Base-by-base conservation (phyloP, 139 green algal genomes). In the Klebsormidium nitens region DNA sequence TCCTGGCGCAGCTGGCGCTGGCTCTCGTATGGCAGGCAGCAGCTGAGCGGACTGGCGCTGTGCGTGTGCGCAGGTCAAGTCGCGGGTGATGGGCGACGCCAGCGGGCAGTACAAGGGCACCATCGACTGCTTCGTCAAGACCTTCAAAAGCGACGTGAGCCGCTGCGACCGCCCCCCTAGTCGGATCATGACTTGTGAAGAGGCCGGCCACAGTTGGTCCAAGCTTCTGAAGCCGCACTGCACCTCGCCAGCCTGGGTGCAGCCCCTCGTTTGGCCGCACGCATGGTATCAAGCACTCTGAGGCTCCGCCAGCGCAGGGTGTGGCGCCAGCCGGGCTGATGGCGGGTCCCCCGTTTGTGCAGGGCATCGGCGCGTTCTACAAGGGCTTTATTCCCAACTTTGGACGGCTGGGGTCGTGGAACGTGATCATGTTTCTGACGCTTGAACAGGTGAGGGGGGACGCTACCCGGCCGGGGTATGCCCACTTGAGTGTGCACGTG, bases 381-480 rank as follows among this genome's bases (percentile, higher is more conserved):
- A 96, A 95, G 66, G 93, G 93, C 35, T 98, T 98, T 79, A 62
- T 90, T 5, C 89, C 91, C 59, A 98, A 98, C 80, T 95, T 96
- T 76, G 84, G 68, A 0, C 82, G 89, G 44, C 72, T 95, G 49
- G 89, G 89, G 6, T 84, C 82, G 28, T 97, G 91, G 90, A 97
- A 97, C 74, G 86, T 95, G 0, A 83, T 84, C 59, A 97, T 98
- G 92, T 98, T 98, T 81, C 70, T 98, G n/a, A 92, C 88, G 23
- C 84, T 98, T 14, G 93, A 98, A 79, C 80, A 83, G 66, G 57
- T 77, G 23, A 56, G 36, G n/a, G n/a, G 28, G 36, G n/a, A n/a
- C n/a, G n/a, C n/a, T n/a, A n/a, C n/a, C n/a, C n/a, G n/a, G n/a
- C n/a, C n/a, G n/a, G n/a, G n/a, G n/a, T n/a, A n/a, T n/a, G n/a